Conservation (phyloP, 345 rosid species). For the Noccaea bulbosa region DNA sequence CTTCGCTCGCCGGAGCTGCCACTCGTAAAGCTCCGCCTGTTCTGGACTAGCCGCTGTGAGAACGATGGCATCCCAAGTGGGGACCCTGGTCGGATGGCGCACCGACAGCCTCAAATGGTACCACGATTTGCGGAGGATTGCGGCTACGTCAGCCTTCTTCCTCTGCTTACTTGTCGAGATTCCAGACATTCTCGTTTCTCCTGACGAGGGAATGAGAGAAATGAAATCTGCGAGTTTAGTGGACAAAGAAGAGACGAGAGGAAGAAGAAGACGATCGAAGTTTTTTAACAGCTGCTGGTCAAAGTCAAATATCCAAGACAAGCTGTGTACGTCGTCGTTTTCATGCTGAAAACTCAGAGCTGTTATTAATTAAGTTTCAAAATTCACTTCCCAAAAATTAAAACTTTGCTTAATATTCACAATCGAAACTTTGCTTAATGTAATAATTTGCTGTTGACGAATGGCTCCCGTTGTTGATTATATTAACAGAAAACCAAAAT, state of each 20-base stretch:
- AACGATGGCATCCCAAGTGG: slow-evolving; percentile 95
- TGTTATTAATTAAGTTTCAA: background rate
- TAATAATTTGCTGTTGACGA: too few relatives aligned
- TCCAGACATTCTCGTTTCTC: slow-evolving; percentile 21
- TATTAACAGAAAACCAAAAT: background rate
- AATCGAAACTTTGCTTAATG: too few relatives aligned
- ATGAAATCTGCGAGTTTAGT: slow-evolving; percentile 32
- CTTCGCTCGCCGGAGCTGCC: slow-evolving; percentile 90
- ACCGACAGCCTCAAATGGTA: slow-evolving; percentile 88
- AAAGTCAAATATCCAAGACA: slow-evolving; percentile 18
- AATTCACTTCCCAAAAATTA: background rate
- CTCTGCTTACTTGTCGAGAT: slow-evolving; percentile 50
- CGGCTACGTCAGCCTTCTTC: slow-evolving; percentile 62
- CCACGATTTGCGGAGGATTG: slow-evolving; percentile 85
- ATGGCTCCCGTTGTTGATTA: background rate
- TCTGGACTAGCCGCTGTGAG: slow-evolving; percentile 98
- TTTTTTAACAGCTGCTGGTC: slow-evolving; percentile 30
- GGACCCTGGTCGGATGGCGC: slow-evolving; percentile 84
- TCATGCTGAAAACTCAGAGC: too few relatives aligned
- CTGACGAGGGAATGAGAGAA: background rate
- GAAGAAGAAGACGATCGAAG: slow-evolving; percentile 28
- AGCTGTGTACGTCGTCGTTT: slow-evolving; percentile 16
- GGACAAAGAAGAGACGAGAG: slow-evolving; percentile 15
- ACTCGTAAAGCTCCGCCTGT: slow-evolving; percentile 85
- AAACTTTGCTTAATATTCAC: slow-evolving; percentile 1